Evolutionary conservation across 768 basidiomycete genomes (phyloP).

Genomic region (Mycena pura): DNA sequence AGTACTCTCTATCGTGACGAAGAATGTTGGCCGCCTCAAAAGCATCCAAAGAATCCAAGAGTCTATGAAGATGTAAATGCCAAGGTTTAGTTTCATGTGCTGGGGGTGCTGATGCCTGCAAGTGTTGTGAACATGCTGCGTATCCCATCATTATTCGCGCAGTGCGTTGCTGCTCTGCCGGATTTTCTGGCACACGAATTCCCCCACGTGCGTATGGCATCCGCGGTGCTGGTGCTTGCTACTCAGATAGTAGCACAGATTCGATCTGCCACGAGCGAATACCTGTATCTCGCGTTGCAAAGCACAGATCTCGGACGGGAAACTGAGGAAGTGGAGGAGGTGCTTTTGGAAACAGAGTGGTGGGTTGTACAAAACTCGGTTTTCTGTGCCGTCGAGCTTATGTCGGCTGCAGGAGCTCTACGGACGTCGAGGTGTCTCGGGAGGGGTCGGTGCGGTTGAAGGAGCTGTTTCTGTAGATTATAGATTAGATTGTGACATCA

Average conservation of each 20-base stretch:
- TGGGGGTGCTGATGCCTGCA: conserved; percentile 19
- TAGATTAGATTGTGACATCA: background rate
- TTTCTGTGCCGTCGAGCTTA: background rate
- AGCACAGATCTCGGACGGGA: conserved; percentile 70
- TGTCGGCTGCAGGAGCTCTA: conserved; percentile 15
- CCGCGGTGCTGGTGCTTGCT: too few relatives aligned
- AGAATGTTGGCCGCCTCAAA: conserved; percentile 73
- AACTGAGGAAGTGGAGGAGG: conserved; percentile 68
- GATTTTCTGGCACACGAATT: conserved; percentile 80
- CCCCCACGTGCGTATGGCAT: conserved; percentile 66
- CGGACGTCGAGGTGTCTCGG: conserved; percentile 44
- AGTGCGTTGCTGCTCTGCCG: conserved; percentile 52
- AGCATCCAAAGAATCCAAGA: conserved; percentile 82
- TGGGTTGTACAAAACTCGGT: conserved; percentile 38
- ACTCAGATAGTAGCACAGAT: conserved; percentile 54
- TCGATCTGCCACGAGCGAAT: conserved; percentile 81
- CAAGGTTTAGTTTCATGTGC: background rate
- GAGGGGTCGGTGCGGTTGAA: conserved; percentile 51
- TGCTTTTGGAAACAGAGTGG: conserved; percentile 86
- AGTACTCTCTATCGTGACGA: conserved; percentile 63
- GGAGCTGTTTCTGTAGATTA: conserved; percentile 38
- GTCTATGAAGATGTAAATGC: conserved; percentile 82
- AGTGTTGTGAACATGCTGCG: conserved; percentile 74
- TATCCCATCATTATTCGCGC: conserved; percentile 52
- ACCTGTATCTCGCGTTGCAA: conserved; percentile 80